Evolutionary conservation across 2,329 filamentous ascomycete species (phyloP), one percentile per base, ranked within the genome.

Genomic region (Colletotrichum ledebouriae): DNA sequence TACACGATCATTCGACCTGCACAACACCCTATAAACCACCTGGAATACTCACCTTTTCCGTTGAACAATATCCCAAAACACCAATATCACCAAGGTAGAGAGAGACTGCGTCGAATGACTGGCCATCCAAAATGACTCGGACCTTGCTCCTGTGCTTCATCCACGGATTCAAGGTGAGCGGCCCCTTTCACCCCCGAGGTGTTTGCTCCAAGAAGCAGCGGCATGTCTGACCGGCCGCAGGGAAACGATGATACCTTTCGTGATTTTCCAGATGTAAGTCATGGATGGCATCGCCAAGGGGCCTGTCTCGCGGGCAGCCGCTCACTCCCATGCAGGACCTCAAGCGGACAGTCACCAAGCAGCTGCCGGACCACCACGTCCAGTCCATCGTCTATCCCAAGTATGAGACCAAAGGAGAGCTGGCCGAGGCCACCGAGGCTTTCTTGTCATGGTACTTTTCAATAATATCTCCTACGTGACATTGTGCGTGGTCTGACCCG

Each of bases 71-170:
- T 1, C 37, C 3, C 29, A 29, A 29, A 2, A 29, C 6, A 7
- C 6, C 29, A 29, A 7, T 29, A 29, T 7, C 29, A 29, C 6
- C 6, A 29, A 29, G 29, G 6, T 2, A 29, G 29, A 7, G 1
- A 29, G 25, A 29, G 29, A 7, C 3, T n/a, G 15, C 7, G 15
- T 29, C 1, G 25, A 17, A 4, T 7, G 13, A 22, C 9, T 41
- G 17, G 33, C 6, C 34, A 41, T 5, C 6, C 34, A 41, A 39
- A 46, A 60, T 84, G 83, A 71, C 80, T 58, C 82, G 83, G 59
- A 91, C 90, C 22, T 77, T 94, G 4, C 79, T 94, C 2, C 83
- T 94, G 7, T 91, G 90, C 75, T 93, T 93, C 75, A 88, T 94
- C 57, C 91, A 94, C 77, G 91, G 91, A 53, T 93, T 93, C 84